Base-by-base conservation (phyloP, 192 early-diverging fungal species). In the Umbelopsis isabellina region DNA sequence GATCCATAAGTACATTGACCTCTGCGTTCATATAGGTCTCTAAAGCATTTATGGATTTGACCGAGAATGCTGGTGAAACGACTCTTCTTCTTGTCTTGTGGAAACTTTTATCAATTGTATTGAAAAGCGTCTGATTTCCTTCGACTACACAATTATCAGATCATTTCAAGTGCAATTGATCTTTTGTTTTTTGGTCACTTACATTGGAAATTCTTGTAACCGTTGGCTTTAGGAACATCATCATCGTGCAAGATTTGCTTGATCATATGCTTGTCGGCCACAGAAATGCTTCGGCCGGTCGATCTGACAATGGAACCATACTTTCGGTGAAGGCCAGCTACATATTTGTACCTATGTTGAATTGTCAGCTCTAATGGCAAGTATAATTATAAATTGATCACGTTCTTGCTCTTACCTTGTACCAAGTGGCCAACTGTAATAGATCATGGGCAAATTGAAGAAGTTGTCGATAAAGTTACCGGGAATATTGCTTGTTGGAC, bases 11-110 rank as follows among this genome's bases (percentile, higher is more conserved):
- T 11, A 65, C 37, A 15, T 74, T 46, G 16, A 66, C 73, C 27
- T 69, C 72, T 3, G 75, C 67, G 45, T 66, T 35, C 64, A 87
- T 76, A 12, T 80, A 71, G 1, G 75, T 75, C 25, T 87, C 86
- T 13, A 87, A 64, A 2, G 80, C 77, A 15, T 80, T 66, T 10
- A 86, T 69, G 37, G 84, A 83, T 53, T 79, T 77, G 27, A 86
- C 52, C 12, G 80, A 78, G 67, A 87, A 87, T 30, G 83, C 78
- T 4, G 85, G 86, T 6, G 86, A 68, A 12, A 87, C 55, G 0
- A 80, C 51, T 25, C 82, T 78, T 65, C 86, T 70, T 44, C 74
- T 61, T 12, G 69, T 68, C 51, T 78, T 80, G 47, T 83, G 82
- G 53, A 77, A 77, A 16, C 66, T 65, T 66, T 80, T 80, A 44